Evolutionary conservation across 495 filamentous ascomycete species (phyloP), one percentile per base, ranked within the genome.

Genomic region (Pyronema omphalodes): DNA sequence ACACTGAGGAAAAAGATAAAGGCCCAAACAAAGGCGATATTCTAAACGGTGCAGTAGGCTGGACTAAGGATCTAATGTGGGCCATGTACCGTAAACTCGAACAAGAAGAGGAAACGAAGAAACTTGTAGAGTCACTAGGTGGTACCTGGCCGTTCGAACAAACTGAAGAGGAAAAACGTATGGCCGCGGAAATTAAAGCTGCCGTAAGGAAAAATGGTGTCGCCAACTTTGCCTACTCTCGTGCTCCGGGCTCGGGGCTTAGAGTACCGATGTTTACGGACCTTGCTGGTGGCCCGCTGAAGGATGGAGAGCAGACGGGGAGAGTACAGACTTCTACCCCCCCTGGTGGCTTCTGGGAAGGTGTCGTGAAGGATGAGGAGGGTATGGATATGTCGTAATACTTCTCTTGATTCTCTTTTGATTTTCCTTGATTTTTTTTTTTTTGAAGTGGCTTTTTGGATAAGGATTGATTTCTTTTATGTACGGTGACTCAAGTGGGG

Each of bases 21-120:
- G 93, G 93, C 0, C 91, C 91, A 0, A 96, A 96, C 73, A 98
- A 98, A 69, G 91, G 91, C 41, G 91, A 98, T 63, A 96, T 98
- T 51, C 79, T 98, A 52, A 96, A 96, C 65, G 91, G 91, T 33
- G 84, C 91, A 12, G 91, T 98, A 46, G 83, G 84, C 67, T 98
- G 91, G 91, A 94, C 83, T 56, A 80, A 89, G 44, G 91, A 98
- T 68, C 71, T 98, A 43, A 96, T 98, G 91, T 96, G 91, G 91
- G 76, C 88, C 66, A 70, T 94, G 39, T 77, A 93, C 59, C 70
- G 81, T 56, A 93, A 94, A 67, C 72, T 89, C 48, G 80, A 89
- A 60, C 87, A 94, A 63, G 83, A 94, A 65, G 78, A 87, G 15
- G 82, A 94, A 58, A 75, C 95, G 40, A 76, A 79, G 44, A 80